A percentile compares a stretch with the other conserved stretches of the same genome.
phyloP scores from a whole-genome alignment of 352 stramenopile species.

The Globisporangium spinosum region DNA sequence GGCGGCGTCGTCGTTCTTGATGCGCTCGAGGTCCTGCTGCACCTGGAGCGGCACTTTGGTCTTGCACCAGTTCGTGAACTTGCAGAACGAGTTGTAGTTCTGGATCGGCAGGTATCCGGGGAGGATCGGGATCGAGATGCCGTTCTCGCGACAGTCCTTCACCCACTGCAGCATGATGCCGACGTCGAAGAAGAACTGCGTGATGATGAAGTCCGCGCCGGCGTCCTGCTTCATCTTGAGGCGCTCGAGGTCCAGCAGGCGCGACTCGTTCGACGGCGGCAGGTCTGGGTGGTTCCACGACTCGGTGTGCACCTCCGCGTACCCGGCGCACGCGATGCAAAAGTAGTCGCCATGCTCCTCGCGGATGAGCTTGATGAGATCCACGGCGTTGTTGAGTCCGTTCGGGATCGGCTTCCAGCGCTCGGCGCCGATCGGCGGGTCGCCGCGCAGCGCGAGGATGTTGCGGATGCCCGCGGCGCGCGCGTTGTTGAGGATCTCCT shows the following conservation, averaged over 20 bases:
- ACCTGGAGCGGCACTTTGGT: conserved; percentile 92
- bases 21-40: conserved; percentile 56
- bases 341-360: conserved; percentile 96
- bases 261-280: conserved; percentile 72
- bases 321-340: conserved; percentile 95
- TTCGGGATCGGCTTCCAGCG: conserved; percentile 80
- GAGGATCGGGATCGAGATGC: conserved; percentile 95
- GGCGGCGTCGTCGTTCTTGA: conserved; percentile 94
- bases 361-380: conserved; percentile 96
- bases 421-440: conserved; percentile 92
- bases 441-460: conserved; percentile 96
- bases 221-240: conserved; percentile 97
- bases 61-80: conserved; percentile 98
- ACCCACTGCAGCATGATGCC: conserved; percentile 96
- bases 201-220: conserved; percentile 98
- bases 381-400: conserved; percentile 91
- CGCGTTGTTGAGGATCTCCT: conserved; percentile 60
- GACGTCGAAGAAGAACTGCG: conserved; percentile 99
- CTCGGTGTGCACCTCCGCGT: conserved; percentile 92
- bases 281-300: conserved; percentile 83
- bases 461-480: conserved; percentile 92
- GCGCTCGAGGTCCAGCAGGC: conserved; percentile 91
- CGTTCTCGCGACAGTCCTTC: conserved; percentile 86
- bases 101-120: conserved; percentile 90
- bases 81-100: conserved; percentile 96